Evolutionary conservation across 2,329 filamentous ascomycete genomes (phyloP).

Genomic region (Neonectria coccinea): DNA sequence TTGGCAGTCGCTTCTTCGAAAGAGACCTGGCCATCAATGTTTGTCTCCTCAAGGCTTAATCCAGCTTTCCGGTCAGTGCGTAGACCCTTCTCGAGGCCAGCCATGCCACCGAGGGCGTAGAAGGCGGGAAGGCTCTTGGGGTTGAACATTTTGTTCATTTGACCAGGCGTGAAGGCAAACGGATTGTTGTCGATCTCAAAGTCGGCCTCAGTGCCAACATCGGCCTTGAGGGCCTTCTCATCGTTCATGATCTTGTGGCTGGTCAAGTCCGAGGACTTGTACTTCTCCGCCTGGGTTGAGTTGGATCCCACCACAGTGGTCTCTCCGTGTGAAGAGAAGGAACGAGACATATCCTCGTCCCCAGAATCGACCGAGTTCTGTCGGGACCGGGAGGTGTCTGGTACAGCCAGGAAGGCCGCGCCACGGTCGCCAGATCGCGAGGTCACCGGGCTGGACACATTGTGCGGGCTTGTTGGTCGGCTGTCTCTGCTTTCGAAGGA

Average conservation of each 20-base stretch:
- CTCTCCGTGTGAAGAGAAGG: constrained; percentile 71
- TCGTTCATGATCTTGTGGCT: constrained; percentile 72
- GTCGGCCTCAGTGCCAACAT: constrained; percentile 79
- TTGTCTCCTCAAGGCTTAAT: constrained; percentile 79
- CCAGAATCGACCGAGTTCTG: constrained; percentile 78
- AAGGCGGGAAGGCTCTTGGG: constrained; percentile 89
- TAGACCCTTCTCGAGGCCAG: constrained; percentile 83
- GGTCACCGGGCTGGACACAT: constrained; percentile 71
- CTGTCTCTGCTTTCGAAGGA: constrained; percentile 76
- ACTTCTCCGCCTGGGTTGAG: constrained; percentile 58
- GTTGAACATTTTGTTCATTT: constrained; percentile 88
- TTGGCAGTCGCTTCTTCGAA: constrained; percentile 75
- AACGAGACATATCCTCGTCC: constrained; percentile 71
- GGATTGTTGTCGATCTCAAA: constrained; percentile 83
- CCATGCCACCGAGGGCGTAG: constrained; percentile 80
- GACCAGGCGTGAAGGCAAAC: constrained; percentile 86
- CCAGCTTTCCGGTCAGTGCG: constrained; percentile 78
- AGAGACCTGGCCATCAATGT: constrained; percentile 72
- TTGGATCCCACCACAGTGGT: constrained; percentile 66
- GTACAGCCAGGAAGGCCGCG: constrained; percentile 73
- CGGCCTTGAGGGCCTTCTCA: constrained; percentile 77
- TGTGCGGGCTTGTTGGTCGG: constrained; percentile 78
- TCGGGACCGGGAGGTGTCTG: constrained; percentile 67
- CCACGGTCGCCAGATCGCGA: constrained; percentile 59
- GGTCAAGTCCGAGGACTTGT: constrained; percentile 52